Evolutionary conservation across 164 flowering plant species (phyloP), one percentile per base, ranked within the genome.

Genomic region (Chloranthus sessilifolius): DNA sequence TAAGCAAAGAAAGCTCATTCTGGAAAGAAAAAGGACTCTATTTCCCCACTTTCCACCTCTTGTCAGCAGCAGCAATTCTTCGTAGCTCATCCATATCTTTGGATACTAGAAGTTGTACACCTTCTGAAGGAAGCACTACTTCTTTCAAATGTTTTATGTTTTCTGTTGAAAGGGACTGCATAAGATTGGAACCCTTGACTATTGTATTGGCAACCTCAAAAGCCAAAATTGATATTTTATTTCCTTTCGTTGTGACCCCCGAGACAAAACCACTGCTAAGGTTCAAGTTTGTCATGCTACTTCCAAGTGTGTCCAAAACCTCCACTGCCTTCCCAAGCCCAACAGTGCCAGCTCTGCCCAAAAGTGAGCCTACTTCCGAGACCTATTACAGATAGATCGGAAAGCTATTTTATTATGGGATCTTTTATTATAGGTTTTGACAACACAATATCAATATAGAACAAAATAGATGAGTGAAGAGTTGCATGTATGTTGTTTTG

Each of bases 201-300:
- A 88, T 64, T 4, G 97, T 88, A 56, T 85, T 85, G 21, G 97
- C 97, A 56, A 88, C 89, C 68, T 88, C 97, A 75, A 88, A 88
- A 17, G 95, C 72, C 75, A 88, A 68, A 58, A 85, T 88, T 30
- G 80, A 63, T 37, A 88, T 81, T 65, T 76, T 78, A 62, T 74
- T 85, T 52, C 94, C 94, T 71, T 80, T 88, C 19, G 83, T 74
- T 22, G 81, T 58, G 52, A 73, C 70, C 22, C 82, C 83, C 0
- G 90, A 76, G 36, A 69, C 81, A 78, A 88, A 88, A 54, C 96
- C 91, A 64, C 82, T 56, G 51, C 63, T 66, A 1, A 64, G 63
- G 47, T 76, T 72, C 69, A 84, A 70, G 63, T 56, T 84, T 40
- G 96, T 79, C 88, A 88, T 75, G 73, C 96, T 85, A 71, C 96